Percentiles rank a stretch among this genome's conserved stretches.
Conservation (phyloP, 352 stramenopile species). For the Pythium biforme region DNA sequence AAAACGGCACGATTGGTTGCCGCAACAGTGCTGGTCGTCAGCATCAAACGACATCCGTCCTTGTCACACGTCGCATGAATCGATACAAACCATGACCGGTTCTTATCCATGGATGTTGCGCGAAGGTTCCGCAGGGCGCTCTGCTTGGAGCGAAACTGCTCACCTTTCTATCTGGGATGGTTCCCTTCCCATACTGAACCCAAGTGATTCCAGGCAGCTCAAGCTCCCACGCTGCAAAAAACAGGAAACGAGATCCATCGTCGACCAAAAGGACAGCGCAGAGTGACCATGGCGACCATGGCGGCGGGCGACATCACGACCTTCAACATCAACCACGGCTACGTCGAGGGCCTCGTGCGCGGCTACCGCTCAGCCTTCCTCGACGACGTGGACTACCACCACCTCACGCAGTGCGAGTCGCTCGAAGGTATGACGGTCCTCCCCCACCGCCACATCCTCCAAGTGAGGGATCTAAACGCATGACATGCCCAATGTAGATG, state of each 20-base stretch:
- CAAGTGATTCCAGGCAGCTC: conserved; percentile 13
- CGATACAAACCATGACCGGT: not conserved
- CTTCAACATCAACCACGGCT: conserved; percentile 99
- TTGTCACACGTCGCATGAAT: not conserved
- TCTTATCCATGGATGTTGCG: not conserved
- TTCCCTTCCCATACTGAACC: conserved; percentile 22
- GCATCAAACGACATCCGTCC: no score
- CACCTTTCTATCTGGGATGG: no score
- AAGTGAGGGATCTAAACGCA: no score
- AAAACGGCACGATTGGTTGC: no score
- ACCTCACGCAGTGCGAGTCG: conserved; percentile 88
- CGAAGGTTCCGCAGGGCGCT: not conserved
- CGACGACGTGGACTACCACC: conserved; percentile 89
- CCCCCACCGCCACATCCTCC: no score
- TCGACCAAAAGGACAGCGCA: not conserved
- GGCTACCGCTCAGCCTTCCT: conserved; percentile 93
- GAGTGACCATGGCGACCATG: conserved; percentile 29
- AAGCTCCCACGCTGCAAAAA: not conserved
- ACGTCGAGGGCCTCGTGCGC: conserved; percentile 95
- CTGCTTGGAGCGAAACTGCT: conserved; percentile 18
- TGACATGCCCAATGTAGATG: no score
- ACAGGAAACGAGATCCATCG: not conserved
- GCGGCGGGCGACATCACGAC: conserved; percentile 89
- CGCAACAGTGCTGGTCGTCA: no score
- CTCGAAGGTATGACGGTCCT: conserved; percentile 68